Base-by-base conservation (phyloP, 257 asterid genomes). In the Jacaranda copaia region DNA sequence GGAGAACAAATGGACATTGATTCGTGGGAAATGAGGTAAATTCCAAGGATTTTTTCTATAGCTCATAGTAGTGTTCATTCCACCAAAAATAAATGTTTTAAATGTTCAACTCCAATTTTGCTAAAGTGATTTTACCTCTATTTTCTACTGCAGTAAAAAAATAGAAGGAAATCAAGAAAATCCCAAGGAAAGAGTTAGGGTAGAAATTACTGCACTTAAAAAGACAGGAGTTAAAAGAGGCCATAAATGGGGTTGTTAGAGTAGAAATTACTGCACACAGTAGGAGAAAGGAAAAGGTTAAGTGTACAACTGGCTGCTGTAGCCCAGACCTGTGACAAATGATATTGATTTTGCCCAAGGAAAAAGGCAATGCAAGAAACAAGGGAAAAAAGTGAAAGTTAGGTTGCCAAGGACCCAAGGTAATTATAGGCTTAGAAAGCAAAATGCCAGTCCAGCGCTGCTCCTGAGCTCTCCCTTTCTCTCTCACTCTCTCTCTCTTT, bases 291-390 rank as follows among this genome's bases (percentile, higher is more conserved):
- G 61, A 75, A 73, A 45, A 35, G 72, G 0, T 40, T 43, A 19
- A 16, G 7, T 62, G 56, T 68, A 86, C 85, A 84, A 87, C 74
- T 88, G 86, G 83, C 58, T 77, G 70, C 58, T 83, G 63, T 53
- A 72, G 84, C 75, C 56, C 61, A 66, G 81, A 60, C 60, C 82
- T 56, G 84, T 83, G 89, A 84, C 80, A 80, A 75, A 79, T 73
- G 83, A 79, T 49, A 73, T 35, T 62, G 63, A 63, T 69, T 76
- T 82, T 76, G 78, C 72, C 49, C 70, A 58, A 75, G 82, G 78
- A 89, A 90, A 88, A 85, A 78, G 88, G 82, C 83, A 79, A 82
- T 77, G 87, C 87, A 78, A 84, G 88, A 80, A 82, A 86, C 82
- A 84, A 81, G 88, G 87, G 79, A 76, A 79, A 86, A 88, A 84